A percentile compares a stretch with the other conserved stretches of the same genome.
These are phyloP conservation scores for Ceratobasidium sp. DNA, from an alignment of 1,284 basidiomycete species.

Conservation along the genomic window DNA sequence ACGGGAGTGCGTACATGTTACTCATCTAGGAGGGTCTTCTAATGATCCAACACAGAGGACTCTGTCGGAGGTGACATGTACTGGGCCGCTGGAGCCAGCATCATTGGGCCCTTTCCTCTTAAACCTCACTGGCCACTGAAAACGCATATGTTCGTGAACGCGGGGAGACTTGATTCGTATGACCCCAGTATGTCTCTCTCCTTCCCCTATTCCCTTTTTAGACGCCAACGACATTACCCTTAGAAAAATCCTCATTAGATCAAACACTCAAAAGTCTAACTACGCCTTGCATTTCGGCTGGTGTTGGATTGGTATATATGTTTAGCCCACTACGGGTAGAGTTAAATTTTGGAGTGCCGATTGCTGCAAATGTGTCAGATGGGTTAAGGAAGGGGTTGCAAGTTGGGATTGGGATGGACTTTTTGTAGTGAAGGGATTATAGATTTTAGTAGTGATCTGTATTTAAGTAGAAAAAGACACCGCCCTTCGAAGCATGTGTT, in stretches of 20 bases:
- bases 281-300: conserved; percentile 80
- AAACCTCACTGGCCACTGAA: conserved; percentile 92
- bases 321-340: conserved; percentile 89
- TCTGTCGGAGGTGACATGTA: conserved; percentile 91
- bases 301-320: conserved; percentile 91
- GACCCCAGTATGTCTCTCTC: conserved; percentile 65
- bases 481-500: not conserved
- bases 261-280: conserved; percentile 60
- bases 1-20: conserved; percentile 69
- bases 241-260: conserved; percentile 62
- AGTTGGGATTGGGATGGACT: conserved; percentile 92
- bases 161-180: conserved; percentile 81
- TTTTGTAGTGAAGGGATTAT: conserved; percentile 56
- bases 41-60: conserved; percentile 62
- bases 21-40: not conserved
- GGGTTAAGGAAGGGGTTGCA: conserved; percentile 85
- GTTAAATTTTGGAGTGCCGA: conserved; percentile 91
- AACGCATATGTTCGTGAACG: conserved; percentile 86
- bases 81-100: conserved; percentile 85
- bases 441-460: not conserved
- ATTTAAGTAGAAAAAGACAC: conserved; percentile 7
- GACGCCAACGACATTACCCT: not conserved
- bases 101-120: conserved; percentile 83
- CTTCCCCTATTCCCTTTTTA: conserved; percentile 1
- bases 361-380: conserved; percentile 84